Evolutionary conservation across 768 basidiomycete species (phyloP).

Genomic region (Pleurotus platypus): DNA sequence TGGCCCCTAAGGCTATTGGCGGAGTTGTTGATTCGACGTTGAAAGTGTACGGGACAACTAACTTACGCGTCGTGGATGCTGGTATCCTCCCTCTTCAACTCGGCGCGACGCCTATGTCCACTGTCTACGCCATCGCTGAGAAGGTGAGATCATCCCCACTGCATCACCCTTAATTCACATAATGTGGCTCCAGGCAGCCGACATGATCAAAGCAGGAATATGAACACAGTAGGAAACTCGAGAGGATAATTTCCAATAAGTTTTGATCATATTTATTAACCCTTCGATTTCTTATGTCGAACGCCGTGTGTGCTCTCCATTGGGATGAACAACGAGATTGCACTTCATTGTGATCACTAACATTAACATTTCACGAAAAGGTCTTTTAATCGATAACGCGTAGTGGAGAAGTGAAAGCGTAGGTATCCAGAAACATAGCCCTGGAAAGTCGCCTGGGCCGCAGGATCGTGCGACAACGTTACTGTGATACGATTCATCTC

Average conservation of each 20-base stretch:
- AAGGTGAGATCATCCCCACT: background rate
- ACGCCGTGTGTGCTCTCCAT: too few species aligned
- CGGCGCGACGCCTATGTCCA: background rate
- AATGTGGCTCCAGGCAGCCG: too few species aligned
- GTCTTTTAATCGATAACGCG: background rate
- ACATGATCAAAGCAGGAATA: too few species aligned
- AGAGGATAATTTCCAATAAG: too few species aligned
- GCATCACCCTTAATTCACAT: too few species aligned
- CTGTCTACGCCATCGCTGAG: background rate
- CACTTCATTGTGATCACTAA: too few species aligned
- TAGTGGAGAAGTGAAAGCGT: conserved; percentile 1
- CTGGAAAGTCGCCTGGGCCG: background rate
- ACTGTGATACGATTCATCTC: background rate
- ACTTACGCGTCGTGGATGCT: conserved; percentile 31
- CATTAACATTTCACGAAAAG: background rate
- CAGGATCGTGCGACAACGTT: background rate
- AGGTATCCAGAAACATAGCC: background rate
- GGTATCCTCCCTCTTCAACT: conserved; percentile 1
- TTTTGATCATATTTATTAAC: too few species aligned
- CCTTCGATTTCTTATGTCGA: too few species aligned
- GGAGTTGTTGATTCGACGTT: conserved; percentile 24
- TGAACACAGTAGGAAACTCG: too few species aligned
- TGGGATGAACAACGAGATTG: too few species aligned
- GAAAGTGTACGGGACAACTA: conserved; percentile 22
- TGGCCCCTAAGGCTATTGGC: conserved; percentile 21